Conservation (phyloP, 495 filamentous ascomycete species). For the Aspergillus sclerotioniger region DNA sequence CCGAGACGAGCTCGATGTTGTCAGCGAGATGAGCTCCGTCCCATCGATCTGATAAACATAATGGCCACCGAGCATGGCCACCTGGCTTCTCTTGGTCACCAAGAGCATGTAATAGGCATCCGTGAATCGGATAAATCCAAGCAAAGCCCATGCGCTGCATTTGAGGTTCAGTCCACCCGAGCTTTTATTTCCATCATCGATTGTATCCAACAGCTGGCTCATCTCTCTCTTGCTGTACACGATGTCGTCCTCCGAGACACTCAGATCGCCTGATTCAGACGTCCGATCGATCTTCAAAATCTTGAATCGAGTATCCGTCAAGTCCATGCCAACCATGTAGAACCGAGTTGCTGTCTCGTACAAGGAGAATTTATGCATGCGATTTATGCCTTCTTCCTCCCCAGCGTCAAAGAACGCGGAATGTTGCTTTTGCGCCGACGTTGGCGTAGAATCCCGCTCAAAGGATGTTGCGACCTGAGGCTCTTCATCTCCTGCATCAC, state of each 20-base stretch:
- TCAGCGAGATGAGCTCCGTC: conserved; percentile 89
- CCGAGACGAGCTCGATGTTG: conserved; percentile 57
- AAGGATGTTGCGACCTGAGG: conserved; percentile 44
- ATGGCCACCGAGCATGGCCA: conserved; percentile 93
- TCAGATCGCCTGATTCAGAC: conserved; percentile 74
- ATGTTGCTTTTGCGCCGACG: conserved; percentile 44
- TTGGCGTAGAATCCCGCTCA: conserved; percentile 39
- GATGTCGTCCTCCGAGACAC: conserved; percentile 87
- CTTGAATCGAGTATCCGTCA: conserved; percentile 81
- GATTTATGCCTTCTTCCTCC: conserved; percentile 66
- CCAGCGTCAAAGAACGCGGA: conserved; percentile 54
- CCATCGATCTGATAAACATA: conserved; percentile 93
- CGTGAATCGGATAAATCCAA: conserved; percentile 95
- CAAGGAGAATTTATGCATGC: conserved; percentile 93
- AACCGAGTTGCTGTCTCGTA: conserved; percentile 92
- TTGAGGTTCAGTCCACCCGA: conserved; percentile 88
- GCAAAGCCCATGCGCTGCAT: conserved; percentile 87
- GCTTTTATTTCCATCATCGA: conserved; percentile 91
- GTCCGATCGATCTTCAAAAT: conserved; percentile 95
- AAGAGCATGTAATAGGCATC: conserved; percentile 97
- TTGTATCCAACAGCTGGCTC: conserved; percentile 85
- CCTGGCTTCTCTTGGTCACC: conserved; percentile 92
- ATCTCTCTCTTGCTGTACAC: conserved; percentile 92
- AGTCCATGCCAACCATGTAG: conserved; percentile 89
- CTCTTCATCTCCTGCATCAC: conserved; percentile 42